Base-by-base conservation (phyloP, 352 stramenopile species). In the Lagenidium giganteum region DNA sequence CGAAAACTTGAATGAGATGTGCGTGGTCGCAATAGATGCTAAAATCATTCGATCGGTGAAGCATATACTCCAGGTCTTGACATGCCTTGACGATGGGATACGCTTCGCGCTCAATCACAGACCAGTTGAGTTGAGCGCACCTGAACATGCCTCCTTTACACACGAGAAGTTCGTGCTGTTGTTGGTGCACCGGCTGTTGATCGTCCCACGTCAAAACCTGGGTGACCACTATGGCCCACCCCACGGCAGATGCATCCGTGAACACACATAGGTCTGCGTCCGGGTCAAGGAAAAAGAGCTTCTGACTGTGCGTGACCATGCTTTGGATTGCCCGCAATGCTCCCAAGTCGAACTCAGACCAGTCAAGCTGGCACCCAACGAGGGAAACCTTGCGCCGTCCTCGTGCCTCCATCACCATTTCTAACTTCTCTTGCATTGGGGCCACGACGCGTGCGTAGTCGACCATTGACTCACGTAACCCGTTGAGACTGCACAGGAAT, bases 1-100 rank as follows among this genome's bases (percentile, higher is more conserved):
- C 26, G 32, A 60, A 60, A 20, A 60, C 42, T 37, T 39, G 33
- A 30, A 60, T 45, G 4, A 64, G 20, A 16, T 60, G 55, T 21
- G 25, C 33, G 20, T 59, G 55, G 18, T 64, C 42, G 25, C 43
- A 57, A 42, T 43, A 64, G 12, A 56, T 28, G 3, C 18, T 3
- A 20, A 64, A 64, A n/a, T 44, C 37, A 3, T 23, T 22, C 20
- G 18, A 11, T n/a, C 42, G 21, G 8, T 31, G 35, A 20, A 54
- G 33, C 17, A 57, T 13, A 13, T 51, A 57, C 18, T 55, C 44
- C 2, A 44, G 25, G 12, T 44, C 5, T 11, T n/a, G 14, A 14
- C n/a, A 23, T 20, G 23, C 13, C 38, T 6, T 12, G 23, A 23
- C 11, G 17, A 18, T 20, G 23, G 38, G 23, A 4, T 51, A 56